These are phyloP conservation scores for Diaporthe longicolla DNA, from an alignment of 2,329 filamentous ascomycete species.

Conservation along the genomic window DNA sequence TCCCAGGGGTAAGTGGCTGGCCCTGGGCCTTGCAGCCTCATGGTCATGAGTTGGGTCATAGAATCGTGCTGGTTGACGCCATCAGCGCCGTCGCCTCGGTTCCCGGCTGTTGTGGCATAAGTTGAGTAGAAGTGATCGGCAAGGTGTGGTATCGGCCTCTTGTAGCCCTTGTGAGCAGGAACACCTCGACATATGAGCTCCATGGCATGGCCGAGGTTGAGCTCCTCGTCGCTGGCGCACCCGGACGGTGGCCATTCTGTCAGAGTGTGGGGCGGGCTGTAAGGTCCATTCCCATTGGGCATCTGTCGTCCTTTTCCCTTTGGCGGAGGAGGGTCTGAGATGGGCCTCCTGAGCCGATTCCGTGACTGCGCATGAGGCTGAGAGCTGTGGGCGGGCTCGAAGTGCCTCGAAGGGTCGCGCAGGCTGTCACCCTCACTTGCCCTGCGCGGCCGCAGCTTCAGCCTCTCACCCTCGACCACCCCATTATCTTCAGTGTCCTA, in stretches of 20 bases:
- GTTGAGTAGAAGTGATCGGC: slow-evolving; percentile 69
- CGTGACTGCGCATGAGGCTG: slow-evolving; percentile 29
- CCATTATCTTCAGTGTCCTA: slow-evolving; percentile 33
- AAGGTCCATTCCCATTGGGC: slow-evolving; percentile 47
- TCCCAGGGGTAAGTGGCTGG: slow-evolving; percentile 72
- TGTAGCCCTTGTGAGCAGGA: slow-evolving; percentile 69
- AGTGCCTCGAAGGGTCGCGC: slow-evolving; percentile 4
- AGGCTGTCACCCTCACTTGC: slow-evolving; percentile 36
- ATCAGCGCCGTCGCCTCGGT: slow-evolving; percentile 61
- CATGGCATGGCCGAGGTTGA: slow-evolving; percentile 68
- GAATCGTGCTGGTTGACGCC: slow-evolving; percentile 65
- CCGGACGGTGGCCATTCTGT: slow-evolving; percentile 71
- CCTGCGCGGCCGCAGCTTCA: slow-evolving; percentile 34
- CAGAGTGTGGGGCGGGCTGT: slow-evolving; percentile 54
- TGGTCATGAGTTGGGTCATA: slow-evolving; percentile 72
- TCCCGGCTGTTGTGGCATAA: slow-evolving; percentile 66
- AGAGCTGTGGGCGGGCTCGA: slow-evolving; percentile 20
- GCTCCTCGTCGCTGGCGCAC: slow-evolving; percentile 62
- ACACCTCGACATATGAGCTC: slow-evolving; percentile 72
- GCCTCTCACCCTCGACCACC: background rate
- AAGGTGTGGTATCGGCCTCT: slow-evolving; percentile 66
- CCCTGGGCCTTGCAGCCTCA: slow-evolving; percentile 61
- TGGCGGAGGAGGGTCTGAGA: slow-evolving; percentile 36
- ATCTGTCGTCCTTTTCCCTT: slow-evolving; percentile 59
- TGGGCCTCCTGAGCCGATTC: slow-evolving; percentile 37